Evolutionary conservation across 495 filamentous ascomycete genomes (phyloP), one percentile per base, ranked within the genome.

Genomic region (Lindgomyces ingoldianus): DNA sequence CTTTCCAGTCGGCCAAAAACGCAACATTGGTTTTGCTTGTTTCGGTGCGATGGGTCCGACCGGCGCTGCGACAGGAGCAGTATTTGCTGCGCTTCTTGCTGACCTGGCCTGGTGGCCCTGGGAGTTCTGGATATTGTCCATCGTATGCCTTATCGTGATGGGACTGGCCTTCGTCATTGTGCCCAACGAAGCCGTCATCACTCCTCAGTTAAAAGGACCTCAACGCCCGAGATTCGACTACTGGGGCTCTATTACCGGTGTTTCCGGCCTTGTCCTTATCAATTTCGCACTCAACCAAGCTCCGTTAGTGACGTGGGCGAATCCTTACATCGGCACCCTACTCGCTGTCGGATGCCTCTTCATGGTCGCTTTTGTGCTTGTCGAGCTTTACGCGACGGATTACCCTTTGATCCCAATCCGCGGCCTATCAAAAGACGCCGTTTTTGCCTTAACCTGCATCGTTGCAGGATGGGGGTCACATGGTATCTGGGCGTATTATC

Each of bases 251-350:
- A 25, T 76, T 10, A 62, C 57, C 11, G 73, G 71, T 18, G 66
- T 75, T 25, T 59, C 71, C 4, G 78, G 69, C 19, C 73, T 81
- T 16, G 64, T 81, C 14, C 70, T 80, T 10, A 72, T 82, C 44
- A 82, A 83, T 52, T 74, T 84, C 53, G 78, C 81, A 0, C 81
- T 80, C 76, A 84, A 83, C 67, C 82, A 84, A 70, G 80, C 74
- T 0, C 77, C 80, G 0, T 65, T 78, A 0, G 79, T 78, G 0
- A 75, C 78, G 0, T 84, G 82, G 82, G 46, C 44, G 4, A 71
- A 73, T 21, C 72, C 78, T 0, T 83, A 83, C 65, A 76, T 81
- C 26, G 78, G 77, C 48, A 66, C 81, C 8, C 67, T 80, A 0
- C 73, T 83, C 0, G 76, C 80, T 21, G 55, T 83, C n/a, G 80